Conservation (phyloP, 2,329 filamentous ascomycete species). For the Aspergillus sp. region DNA sequence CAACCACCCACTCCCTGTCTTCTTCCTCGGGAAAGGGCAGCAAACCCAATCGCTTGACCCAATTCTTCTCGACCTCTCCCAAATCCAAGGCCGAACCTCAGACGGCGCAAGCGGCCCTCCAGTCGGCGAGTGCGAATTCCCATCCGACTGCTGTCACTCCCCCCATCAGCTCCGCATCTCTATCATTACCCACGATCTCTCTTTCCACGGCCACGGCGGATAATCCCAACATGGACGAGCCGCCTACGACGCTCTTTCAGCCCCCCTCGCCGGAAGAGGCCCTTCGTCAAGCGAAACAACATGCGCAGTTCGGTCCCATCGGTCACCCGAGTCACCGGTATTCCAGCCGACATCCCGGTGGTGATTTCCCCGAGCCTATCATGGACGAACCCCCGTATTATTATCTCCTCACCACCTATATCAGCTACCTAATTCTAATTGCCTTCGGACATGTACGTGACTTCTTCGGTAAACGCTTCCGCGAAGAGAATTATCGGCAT, state of each 20-base stretch:
- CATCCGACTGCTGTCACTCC: conserved; percentile 50
- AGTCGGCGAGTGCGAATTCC: conserved; percentile 59
- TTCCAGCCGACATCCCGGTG: conserved; percentile 80
- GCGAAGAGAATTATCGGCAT: conserved; percentile 79
- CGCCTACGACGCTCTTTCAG: conserved; percentile 78
- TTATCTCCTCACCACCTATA: conserved; percentile 95
- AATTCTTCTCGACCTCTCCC: conserved; percentile 78
- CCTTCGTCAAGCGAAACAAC: conserved; percentile 69
- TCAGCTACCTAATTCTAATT: conserved; percentile 95
- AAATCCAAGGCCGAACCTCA: conserved; percentile 65
- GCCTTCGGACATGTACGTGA: conserved; percentile 93
- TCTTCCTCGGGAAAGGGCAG: conserved; percentile 54
- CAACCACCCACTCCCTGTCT: conserved; percentile 50
- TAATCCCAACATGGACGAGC: conserved; percentile 69
- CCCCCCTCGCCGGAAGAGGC: conserved; percentile 83
- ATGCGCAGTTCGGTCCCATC: conserved; percentile 89
- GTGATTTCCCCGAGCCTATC: conserved; percentile 74
- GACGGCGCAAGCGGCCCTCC: conserved; percentile 57
- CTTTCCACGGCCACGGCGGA: conserved; percentile 81
- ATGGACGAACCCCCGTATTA: conserved; percentile 97
- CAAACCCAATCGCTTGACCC: conserved; percentile 73
- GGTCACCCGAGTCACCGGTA: conserved; percentile 79
- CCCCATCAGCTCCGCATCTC: conserved; percentile 66
- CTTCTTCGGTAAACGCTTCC: conserved; percentile 96
- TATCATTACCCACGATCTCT: conserved; percentile 85